Percentiles rank a stretch among this genome's conserved stretches.
Conservation (phyloP, 805 yeast species). For the Myxozyma geophila region DNA sequence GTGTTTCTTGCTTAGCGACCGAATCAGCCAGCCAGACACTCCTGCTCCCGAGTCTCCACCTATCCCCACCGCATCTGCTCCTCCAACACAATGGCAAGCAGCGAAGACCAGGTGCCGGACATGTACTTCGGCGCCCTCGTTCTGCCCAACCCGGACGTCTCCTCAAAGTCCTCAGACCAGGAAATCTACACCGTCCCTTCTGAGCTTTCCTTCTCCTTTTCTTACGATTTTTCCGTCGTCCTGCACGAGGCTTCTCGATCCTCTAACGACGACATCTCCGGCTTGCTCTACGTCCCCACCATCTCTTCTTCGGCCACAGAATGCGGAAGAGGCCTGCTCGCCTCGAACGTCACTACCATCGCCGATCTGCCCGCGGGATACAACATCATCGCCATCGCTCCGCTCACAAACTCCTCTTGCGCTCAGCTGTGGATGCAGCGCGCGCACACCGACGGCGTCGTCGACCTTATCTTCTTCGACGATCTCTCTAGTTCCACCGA, state of each 20-base stretch:
- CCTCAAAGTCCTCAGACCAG: neutral
- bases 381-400: conserved; percentile 32
- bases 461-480: conserved; percentile 27
- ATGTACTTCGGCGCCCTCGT: conserved; percentile 34
- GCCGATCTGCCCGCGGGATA: conserved; percentile 30
- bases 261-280: conserved; percentile 12
- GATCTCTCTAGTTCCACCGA: neutral
- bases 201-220: conserved; percentile 21
- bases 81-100: neutral
- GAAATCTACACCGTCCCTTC: conserved; percentile 20
- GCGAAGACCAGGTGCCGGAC: conserved; percentile 3
- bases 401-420: conserved; percentile 21
- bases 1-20: too few species aligned
- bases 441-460: conserved; percentile 33
- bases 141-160: conserved; percentile 20
- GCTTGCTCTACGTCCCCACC: conserved; percentile 31
- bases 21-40: too few species aligned
- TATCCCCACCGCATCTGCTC: too few species aligned
- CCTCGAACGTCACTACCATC: conserved; percentile 24
- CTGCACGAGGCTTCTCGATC: conserved; percentile 19
- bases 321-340: conserved; percentile 20
- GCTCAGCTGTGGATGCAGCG: conserved; percentile 28
- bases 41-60: neutral
- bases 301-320: neutral
- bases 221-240: conserved; percentile 3